A percentile compares a stretch with the other conserved stretches of the same genome.
These are phyloP conservation scores for Acanthamoeba castellanii DNA, from an alignment of 208 protist species.

Conservation along the genomic window DNA sequence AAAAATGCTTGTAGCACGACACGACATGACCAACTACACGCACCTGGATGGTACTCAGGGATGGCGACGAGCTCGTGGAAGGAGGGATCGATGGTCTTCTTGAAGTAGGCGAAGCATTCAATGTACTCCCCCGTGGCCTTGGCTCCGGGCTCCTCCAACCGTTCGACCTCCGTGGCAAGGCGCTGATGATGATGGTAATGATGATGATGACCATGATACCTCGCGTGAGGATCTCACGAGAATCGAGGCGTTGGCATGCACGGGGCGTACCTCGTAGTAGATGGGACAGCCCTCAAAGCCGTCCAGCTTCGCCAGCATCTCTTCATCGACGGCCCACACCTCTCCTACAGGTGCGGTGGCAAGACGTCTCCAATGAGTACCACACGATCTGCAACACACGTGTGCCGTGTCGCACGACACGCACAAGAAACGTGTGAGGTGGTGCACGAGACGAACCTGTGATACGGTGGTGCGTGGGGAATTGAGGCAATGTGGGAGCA, in stretches of 20 bases:
- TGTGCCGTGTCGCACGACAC: no score
- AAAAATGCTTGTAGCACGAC: no score
- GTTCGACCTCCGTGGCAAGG: neutral
- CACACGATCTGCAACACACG: neutral
- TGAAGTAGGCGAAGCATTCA: conserved; percentile 58
- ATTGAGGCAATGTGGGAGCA: neutral
- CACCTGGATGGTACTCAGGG: conserved; percentile 35
- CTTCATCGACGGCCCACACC: conserved; percentile 43
- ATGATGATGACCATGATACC: neutral
- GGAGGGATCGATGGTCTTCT: neutral
- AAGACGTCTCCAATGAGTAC: neutral
- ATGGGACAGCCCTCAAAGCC: conserved; percentile 38
- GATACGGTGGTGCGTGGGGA: neutral
- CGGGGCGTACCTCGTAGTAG: conserved; percentile 14
- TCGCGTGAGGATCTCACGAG: no score
- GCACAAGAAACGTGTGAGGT: neutral
- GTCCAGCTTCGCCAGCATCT: conserved; percentile 57
- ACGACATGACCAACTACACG: neutral
- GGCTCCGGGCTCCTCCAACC: neutral
- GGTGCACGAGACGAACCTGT: neutral
- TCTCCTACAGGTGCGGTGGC: neutral
- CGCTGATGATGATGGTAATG: neutral
- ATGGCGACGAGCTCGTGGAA: neutral
- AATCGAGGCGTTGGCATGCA: neutral
- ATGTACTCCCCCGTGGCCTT: neutral